Conservation (phyloP, 2,329 filamentous ascomycete species). For the Claviceps maximensis region DNA sequence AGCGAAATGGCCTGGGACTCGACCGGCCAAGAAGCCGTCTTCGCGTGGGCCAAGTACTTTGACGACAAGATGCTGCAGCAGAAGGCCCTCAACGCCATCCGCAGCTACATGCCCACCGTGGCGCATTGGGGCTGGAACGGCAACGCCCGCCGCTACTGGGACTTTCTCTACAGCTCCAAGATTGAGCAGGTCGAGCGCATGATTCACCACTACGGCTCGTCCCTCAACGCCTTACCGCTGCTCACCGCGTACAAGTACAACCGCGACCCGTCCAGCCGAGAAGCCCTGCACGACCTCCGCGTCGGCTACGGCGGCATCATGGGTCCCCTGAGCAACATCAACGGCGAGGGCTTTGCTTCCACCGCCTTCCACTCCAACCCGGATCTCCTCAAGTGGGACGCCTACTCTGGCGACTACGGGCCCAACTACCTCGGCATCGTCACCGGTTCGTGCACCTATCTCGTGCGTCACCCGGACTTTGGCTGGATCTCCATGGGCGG, state of each 20-base stretch:
- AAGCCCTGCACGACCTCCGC: slow-evolving; percentile 36
- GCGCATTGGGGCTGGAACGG: slow-evolving; percentile 51
- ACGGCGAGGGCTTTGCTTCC: slow-evolving; percentile 38
- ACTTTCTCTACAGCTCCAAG: slow-evolving; percentile 29
- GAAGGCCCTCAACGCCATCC: slow-evolving; percentile 39
- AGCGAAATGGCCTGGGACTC: slow-evolving; percentile 52
- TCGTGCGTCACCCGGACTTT: slow-evolving; percentile 29
- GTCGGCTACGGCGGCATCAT: slow-evolving; percentile 40
- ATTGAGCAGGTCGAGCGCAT: slow-evolving; percentile 27
- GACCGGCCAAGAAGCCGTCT: slow-evolving; percentile 48
- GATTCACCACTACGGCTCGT: slow-evolving; percentile 48
- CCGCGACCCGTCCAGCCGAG: slow-evolving; percentile 11
- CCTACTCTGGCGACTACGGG: slow-evolving; percentile 44
- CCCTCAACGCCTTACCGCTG: slow-evolving; percentile 41
- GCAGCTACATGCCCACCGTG: slow-evolving; percentile 43
- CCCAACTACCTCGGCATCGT: slow-evolving; percentile 38
- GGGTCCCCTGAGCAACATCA: slow-evolving; percentile 41
- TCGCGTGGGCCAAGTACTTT: slow-evolving; percentile 38
- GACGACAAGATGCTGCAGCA: background rate
- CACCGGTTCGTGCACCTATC: slow-evolving; percentile 35
- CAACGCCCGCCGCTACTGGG: slow-evolving; percentile 48
- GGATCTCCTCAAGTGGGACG: slow-evolving; percentile 41
- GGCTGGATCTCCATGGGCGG: slow-evolving; percentile 39
- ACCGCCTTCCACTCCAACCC: slow-evolving; percentile 45
- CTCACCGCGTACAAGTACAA: slow-evolving; percentile 36